A percentile compares a stretch with the other conserved stretches of the same genome.
These are phyloP conservation scores for Aurifilum marmelostoma DNA, from an alignment of 2,329 filamentous ascomycete genomes.

Conservation along the genomic window DNA sequence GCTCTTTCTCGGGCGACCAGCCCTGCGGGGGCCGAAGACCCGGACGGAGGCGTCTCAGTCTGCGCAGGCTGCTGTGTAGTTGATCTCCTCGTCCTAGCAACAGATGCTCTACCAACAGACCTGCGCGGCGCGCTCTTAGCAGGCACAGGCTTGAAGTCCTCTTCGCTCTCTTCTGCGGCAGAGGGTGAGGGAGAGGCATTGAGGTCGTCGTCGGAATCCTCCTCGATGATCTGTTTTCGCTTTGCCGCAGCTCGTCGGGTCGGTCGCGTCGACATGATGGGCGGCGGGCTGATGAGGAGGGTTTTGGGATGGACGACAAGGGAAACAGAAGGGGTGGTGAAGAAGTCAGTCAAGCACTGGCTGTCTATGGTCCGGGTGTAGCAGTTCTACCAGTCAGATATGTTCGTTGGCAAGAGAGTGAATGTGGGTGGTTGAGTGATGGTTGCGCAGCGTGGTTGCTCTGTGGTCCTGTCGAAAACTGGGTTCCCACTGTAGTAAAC, in stretches of 20 bases:
- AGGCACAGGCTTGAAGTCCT: constrained; percentile 79
- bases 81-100: constrained; percentile 37
- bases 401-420: not conserved
- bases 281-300: not conserved
- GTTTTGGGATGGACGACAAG: not conserved
- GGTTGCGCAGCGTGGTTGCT: constrained; percentile 27
- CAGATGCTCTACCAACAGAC: constrained; percentile 32
- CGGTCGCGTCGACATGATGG: constrained; percentile 46
- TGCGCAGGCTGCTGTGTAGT: constrained; percentile 23
- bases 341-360: not conserved
- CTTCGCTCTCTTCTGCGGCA: constrained; percentile 64
- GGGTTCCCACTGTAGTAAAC: constrained; percentile 41
- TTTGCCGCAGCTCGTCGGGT: constrained; percentile 59
- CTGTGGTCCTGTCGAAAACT: constrained; percentile 18
- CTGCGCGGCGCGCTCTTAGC: constrained; percentile 51
- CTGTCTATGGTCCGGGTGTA: not conserved
- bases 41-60: constrained; percentile 25
- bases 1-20: constrained; percentile 48
- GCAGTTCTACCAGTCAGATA: not conserved
- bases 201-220: constrained; percentile 79
- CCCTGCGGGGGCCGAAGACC: constrained; percentile 43
- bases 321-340: not conserved
- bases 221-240: constrained; percentile 76
- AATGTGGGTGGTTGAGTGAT: not conserved
- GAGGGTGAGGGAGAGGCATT: constrained; percentile 49